phyloP scores from a whole-genome alignment of 495 filamentous ascomycete genomes.

The Polyplosphaeria fusca region DNA sequence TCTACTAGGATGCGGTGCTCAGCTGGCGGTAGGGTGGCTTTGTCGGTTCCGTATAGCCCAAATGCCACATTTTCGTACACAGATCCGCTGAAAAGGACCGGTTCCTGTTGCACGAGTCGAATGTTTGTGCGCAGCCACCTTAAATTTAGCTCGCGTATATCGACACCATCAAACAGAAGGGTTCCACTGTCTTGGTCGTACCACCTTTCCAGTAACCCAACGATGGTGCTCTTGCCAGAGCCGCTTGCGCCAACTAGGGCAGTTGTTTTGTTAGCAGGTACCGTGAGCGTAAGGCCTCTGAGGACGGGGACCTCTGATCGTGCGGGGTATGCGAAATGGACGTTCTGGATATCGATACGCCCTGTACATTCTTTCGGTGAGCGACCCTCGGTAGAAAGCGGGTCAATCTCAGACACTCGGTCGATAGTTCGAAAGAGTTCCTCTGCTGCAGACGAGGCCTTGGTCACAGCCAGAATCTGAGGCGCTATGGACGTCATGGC shows the following conservation, averaged over 20 bases:
- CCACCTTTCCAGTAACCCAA: constrained; percentile 87
- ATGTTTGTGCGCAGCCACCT: constrained; percentile 91
- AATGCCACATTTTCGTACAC: constrained; percentile 86
- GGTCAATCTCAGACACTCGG: constrained; percentile 70
- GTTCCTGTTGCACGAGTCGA: constrained; percentile 83
- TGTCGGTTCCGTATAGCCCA: constrained; percentile 79
- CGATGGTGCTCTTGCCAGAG: constrained; percentile 86
- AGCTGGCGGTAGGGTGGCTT: constrained; percentile 22
- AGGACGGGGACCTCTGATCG: constrained; percentile 85
- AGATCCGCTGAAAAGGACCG: constrained; percentile 75
- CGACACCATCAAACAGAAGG: constrained; percentile 70
- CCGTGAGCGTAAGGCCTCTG: constrained; percentile 69
- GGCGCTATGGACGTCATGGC: constrained; percentile 30
- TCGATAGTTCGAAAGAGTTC: constrained; percentile 36
- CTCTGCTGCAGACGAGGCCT: constrained; percentile 31
- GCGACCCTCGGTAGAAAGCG: constrained; percentile 63
- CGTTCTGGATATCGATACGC: constrained; percentile 69
- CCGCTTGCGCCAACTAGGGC: constrained; percentile 85
- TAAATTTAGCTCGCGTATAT: constrained; percentile 72
- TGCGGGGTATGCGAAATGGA: constrained; percentile 92
- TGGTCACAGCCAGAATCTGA: constrained; percentile 29
- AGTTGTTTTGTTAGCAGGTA: constrained; percentile 85
- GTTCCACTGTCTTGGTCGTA: constrained; percentile 55
- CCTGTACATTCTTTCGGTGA: constrained; percentile 65
- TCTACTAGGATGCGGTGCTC: constrained; percentile 51